These are phyloP conservation scores for Scalesia atractyloides DNA, from an alignment of 129 eudicot genomes.

Conservation along the genomic window DNA sequence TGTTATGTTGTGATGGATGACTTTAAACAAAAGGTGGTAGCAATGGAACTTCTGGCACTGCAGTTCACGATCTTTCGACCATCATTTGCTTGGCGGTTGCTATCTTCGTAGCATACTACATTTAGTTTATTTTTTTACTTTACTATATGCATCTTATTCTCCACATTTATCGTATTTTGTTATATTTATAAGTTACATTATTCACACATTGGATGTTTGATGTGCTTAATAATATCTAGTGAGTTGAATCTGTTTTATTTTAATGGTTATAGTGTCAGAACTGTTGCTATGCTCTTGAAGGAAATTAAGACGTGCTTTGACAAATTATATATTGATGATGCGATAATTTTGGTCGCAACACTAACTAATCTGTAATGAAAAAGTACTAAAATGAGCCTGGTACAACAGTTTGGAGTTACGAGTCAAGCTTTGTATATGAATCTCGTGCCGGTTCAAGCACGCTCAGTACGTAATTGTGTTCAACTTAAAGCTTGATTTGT, in stretches of 20 bases:
- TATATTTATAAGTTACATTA: conserved; percentile 28
- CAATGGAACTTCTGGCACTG: conserved; percentile 30
- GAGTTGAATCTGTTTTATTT: conserved; percentile 16
- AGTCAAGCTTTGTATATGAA: too few relatives aligned
- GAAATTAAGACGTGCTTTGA: neutral
- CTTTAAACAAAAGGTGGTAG: neutral
- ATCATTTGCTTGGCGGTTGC: conserved; percentile 35
- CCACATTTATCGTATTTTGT: conserved; percentile 34
- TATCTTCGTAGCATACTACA: conserved; percentile 40
- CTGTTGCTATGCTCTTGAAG: neutral
- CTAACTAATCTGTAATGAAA: too few relatives aligned
- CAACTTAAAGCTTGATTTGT: too few relatives aligned
- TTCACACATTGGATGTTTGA: conserved; percentile 31
- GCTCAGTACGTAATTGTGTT: too few relatives aligned
- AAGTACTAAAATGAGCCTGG: too few relatives aligned
- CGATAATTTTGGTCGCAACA: too few relatives aligned
- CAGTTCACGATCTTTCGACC: conserved; percentile 29
- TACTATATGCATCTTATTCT: conserved; percentile 20
- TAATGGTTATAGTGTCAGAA: conserved; percentile 2
- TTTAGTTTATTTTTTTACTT: conserved; percentile 28
- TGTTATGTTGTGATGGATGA: neutral
- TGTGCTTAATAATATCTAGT: conserved; percentile 34
- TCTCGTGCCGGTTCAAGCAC: too few relatives aligned
- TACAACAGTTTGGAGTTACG: too few relatives aligned
- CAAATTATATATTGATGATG: neutral